phyloP scores from a whole-genome alignment of 352 stramenopile genomes.

The Blastocystis sp. region DNA sequence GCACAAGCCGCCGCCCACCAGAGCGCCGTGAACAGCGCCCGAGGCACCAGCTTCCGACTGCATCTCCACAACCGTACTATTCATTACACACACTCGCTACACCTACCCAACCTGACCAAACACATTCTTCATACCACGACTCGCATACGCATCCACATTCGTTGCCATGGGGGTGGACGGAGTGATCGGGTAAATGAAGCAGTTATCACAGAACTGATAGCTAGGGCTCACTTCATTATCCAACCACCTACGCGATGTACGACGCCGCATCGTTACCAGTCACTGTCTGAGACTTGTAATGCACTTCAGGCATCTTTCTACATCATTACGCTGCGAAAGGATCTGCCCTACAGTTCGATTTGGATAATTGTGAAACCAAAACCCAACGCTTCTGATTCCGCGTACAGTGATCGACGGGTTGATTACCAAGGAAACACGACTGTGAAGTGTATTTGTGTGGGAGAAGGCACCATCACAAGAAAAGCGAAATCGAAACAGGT shows the following conservation, averaged over 20 bases:
- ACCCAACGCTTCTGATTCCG: too few species aligned
- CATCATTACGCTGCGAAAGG: too few species aligned
- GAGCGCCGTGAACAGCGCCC: conserved; percentile 63
- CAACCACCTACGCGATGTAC: background rate
- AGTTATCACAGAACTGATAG: conserved; percentile 16
- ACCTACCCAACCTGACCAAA: conserved; percentile 65
- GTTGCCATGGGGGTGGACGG: conserved; percentile 63
- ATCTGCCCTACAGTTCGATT: too few species aligned
- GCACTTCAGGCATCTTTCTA: background rate
- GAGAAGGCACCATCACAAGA: too few species aligned
- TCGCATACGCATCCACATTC: conserved; percentile 63
- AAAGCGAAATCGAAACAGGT: background rate
- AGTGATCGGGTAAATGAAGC: conserved; percentile 66
- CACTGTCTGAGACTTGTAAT: background rate
- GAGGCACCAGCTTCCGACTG: conserved; percentile 65
- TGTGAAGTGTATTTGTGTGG: too few species aligned
- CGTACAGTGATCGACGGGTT: too few species aligned
- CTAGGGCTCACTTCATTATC: too few species aligned
- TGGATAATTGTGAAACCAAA: too few species aligned
- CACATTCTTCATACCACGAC: conserved; percentile 63
- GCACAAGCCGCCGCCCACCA: conserved; percentile 70
- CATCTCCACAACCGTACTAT: conserved; percentile 62
- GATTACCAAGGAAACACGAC: too few species aligned
- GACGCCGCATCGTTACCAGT: conserved; percentile 9
- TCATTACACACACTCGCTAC: background rate